Evolutionary conservation across 1,139 yeast species (phyloP), one percentile per base, ranked within the genome.

Genomic region (Kodamaea ohmeri): DNA sequence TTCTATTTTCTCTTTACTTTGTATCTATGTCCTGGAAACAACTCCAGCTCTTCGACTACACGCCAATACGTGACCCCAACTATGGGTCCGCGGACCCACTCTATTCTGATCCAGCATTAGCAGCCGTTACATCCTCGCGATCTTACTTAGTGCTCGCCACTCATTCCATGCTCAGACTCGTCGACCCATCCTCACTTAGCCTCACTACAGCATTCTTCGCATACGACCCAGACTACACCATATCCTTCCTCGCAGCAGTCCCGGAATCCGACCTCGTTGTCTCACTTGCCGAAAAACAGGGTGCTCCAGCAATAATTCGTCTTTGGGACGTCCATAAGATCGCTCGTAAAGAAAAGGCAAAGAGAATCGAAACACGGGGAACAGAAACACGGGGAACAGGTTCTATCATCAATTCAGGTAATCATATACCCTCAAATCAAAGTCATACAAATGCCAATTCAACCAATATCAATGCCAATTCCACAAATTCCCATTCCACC

Each of bases 51-150:
- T 89, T 86, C 59, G 96, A 89, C 41, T 73, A 78, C 34, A 73
- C 81, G 1, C 97, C 97, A 4, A 83, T 92, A 25, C 68, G 81
- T 47, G 97, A 92, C 56, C 97, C 97, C 6, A 67, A 75, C 43
- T 72, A 75, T 46, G 80, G 80, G n/a, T 66, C 83, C 0, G 69
- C 69, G 3, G 69, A 73, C 4, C 80, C 86, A 0, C 65, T 89
- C 25, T 90, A 83, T 58, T 85, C 95, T n/a, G 96, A 87, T 53
- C 80, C 90, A 1, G 67, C 81, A 5, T 58, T 89, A 25, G 71
- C 84, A 2, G 76, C 88, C 2, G 73, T 83, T 8, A 62, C 81
- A 51, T 61, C 85, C 25, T 68, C 81, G 6, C 61, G 67, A 3
- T 68, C 73, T 5, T 71, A 71, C 42, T 59, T 89, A 18, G 75